phyloP scores from a whole-genome alignment of 2,329 filamentous ascomycete genomes.

The Dactylellina sp. region DNA sequence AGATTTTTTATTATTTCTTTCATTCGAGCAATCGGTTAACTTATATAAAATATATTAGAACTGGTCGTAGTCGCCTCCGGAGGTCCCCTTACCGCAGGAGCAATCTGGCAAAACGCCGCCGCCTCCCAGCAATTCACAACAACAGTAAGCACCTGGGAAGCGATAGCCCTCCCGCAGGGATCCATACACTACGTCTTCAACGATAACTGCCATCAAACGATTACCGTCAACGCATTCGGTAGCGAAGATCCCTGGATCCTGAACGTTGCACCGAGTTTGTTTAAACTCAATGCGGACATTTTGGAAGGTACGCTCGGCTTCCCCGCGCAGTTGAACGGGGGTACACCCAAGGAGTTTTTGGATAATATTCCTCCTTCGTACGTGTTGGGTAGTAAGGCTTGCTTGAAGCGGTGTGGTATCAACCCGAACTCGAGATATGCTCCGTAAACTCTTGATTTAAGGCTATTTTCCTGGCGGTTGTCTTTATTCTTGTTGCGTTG shows the following conservation, averaged over 20 bases:
- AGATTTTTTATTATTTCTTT: too few species aligned
- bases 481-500: too few species aligned
- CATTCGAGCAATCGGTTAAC: not conserved
- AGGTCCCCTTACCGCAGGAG: slow-evolving; percentile 27
- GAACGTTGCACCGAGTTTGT: slow-evolving; percentile 26
- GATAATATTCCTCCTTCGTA: slow-evolving; percentile 38
- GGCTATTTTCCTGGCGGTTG: too few species aligned
- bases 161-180: slow-evolving; percentile 29
- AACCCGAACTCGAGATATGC: slow-evolving; percentile 30
- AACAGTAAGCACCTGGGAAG: slow-evolving; percentile 25
- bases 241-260: slow-evolving; percentile 38
- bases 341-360: slow-evolving; percentile 33
- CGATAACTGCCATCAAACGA: slow-evolving; percentile 34
- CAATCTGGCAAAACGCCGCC: slow-evolving; percentile 24
- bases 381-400: slow-evolving; percentile 26
- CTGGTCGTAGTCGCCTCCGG: slow-evolving; percentile 35
- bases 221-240: slow-evolving; percentile 33
- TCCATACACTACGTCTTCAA: slow-evolving; percentile 41
- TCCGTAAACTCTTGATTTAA: too few species aligned
- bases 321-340: slow-evolving; percentile 19
- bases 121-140: slow-evolving; percentile 30
- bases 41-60: slow-evolving; percentile 5
- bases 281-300: slow-evolving; percentile 30
- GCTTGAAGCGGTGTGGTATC: slow-evolving; percentile 29
- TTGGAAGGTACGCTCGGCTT: slow-evolving; percentile 32